phyloP scores from a whole-genome alignment of 306 rosid genomes.

The Lithocarpus polystachyus region DNA sequence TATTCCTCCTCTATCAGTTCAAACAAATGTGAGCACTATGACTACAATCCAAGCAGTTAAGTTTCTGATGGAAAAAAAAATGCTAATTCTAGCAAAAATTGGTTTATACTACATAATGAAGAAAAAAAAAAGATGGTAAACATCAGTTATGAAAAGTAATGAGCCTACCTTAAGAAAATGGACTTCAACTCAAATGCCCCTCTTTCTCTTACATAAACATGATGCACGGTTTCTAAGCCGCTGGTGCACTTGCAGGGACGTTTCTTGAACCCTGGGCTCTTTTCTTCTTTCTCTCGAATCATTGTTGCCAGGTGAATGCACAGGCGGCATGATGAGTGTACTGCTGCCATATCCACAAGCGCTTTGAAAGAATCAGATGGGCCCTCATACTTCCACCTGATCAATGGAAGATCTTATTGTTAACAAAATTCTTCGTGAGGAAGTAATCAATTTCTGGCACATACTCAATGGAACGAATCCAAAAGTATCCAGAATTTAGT shows the following conservation, averaged over 20 bases:
- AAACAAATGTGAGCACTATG: too few species aligned
- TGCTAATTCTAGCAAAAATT: not conserved
- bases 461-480: not conserved
- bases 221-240: slow-evolving; percentile 69
- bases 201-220: slow-evolving; percentile 80
- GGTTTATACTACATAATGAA: not conserved
- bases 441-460: not conserved
- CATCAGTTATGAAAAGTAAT: not conserved
- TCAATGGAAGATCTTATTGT: slow-evolving; percentile 24
- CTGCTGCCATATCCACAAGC: slow-evolving; percentile 97
- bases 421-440: not conserved
- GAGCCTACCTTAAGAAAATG: slow-evolving; percentile 73
- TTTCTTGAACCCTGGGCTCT: slow-evolving; percentile 51
- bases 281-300: slow-evolving; percentile 74
- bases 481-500: not conserved
- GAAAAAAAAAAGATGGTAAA: too few species aligned
- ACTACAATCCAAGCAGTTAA: not conserved
- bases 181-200: slow-evolving; percentile 87
- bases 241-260: slow-evolving; percentile 91
- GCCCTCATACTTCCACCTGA: slow-evolving; percentile 97
- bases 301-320: slow-evolving; percentile 89
- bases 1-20: too few species aligned
- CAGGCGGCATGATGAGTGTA: slow-evolving; percentile 98
- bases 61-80: not conserved
- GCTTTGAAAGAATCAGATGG: slow-evolving; percentile 98